Evolutionary conservation across 176 grass and related monocot species (phyloP), one percentile per base, ranked within the genome.

Genomic region (Avena atlantica): DNA sequence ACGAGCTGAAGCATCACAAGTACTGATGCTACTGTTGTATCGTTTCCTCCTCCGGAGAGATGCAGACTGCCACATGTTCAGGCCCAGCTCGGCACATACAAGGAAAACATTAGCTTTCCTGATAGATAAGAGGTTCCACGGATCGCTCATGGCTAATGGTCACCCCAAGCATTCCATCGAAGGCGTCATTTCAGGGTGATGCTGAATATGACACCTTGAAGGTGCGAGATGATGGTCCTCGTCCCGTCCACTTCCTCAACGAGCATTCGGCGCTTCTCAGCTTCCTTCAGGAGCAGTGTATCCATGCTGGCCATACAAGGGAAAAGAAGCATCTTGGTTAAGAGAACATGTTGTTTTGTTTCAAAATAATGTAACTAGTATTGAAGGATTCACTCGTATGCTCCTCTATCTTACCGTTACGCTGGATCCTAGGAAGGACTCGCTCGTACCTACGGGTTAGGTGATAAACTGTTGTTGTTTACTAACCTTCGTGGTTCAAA

Each of bases 161-260:
- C 84, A 79, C 65, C 31, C 34, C 83, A 74, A 42, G 23, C 31
- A 78, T 48, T 65, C 50, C 4, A 48, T 56, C 73, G 10, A 8
- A 63, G 19, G 48, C 63, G 44, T 90, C 83, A 90, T 77, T 84
- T 86, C 37, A 96, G 87, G 71, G 83, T 90, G 57, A 98, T 94
- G 31, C 89, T 87, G 91, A 90, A 93, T 81, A 98, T 96, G 60
- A 98, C 92, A 36, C 97, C 97, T 91, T 92, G 89, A 61, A 96
- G 89, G 80, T 93, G 93, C 14, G 90, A 82, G 56, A 99, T 80
- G 60, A 42, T 76, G 8, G 77, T 90, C 86, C 91, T 93, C 49
- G 94, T 96, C 81, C 91, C 97, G 62, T 85, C 74, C 50, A 99
- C 90, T 88, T 96, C 92, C 6, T 89, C 31, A 40, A 94, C 84